Percentiles rank a stretch among this genome's conserved stretches.
These are phyloP conservation scores for Quercus lobata DNA, from an alignment of 331 rosid species.

Conservation along the genomic window DNA sequence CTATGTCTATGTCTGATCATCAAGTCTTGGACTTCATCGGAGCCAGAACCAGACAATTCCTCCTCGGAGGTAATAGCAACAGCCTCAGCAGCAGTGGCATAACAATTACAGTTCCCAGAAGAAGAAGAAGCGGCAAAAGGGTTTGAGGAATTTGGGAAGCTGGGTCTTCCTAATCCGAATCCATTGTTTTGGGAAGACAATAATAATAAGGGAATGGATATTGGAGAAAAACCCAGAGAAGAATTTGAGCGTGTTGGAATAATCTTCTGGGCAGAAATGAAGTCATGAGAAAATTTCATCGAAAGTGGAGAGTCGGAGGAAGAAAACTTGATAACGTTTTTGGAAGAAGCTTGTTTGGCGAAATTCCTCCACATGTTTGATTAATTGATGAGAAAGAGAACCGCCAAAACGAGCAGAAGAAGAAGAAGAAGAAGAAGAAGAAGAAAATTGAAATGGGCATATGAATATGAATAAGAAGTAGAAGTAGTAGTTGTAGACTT, in stretches of 20 bases:
- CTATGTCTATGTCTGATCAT: slow-evolving; percentile 29
- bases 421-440: too few relatives aligned
- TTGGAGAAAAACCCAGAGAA: slow-evolving; percentile 12
- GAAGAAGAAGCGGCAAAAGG: slow-evolving; percentile 13
- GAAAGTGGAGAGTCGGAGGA: slow-evolving; percentile 14
- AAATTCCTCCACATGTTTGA: slow-evolving; percentile 62
- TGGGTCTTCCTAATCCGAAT: slow-evolving; percentile 34
- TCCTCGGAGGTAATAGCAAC: slow-evolving; percentile 63
- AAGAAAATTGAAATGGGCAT: too few relatives aligned
- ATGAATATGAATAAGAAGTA: too few relatives aligned
- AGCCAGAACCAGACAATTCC: slow-evolving; percentile 42
- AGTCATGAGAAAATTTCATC: slow-evolving; percentile 6
- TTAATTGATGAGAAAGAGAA: too few relatives aligned
- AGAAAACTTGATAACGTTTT: background rate
- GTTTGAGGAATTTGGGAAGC: slow-evolving; percentile 18
- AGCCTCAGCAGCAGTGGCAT: slow-evolving; percentile 73
- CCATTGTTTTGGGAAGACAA: slow-evolving; percentile 12
- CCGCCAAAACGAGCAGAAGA: slow-evolving; percentile 4
- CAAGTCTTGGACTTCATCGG: slow-evolving; percentile 53
- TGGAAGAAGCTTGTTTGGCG: slow-evolving; percentile 11
- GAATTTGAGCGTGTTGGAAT: slow-evolving; percentile 5
- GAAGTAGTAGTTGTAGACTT: too few relatives aligned
- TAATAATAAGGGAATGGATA: background rate
- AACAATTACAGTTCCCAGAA: slow-evolving; percentile 15
- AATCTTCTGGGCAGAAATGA: slow-evolving; percentile 23